These are phyloP conservation scores for Fusarium mexicanum DNA, from an alignment of 2,329 filamentous ascomycete genomes.

Conservation along the genomic window DNA sequence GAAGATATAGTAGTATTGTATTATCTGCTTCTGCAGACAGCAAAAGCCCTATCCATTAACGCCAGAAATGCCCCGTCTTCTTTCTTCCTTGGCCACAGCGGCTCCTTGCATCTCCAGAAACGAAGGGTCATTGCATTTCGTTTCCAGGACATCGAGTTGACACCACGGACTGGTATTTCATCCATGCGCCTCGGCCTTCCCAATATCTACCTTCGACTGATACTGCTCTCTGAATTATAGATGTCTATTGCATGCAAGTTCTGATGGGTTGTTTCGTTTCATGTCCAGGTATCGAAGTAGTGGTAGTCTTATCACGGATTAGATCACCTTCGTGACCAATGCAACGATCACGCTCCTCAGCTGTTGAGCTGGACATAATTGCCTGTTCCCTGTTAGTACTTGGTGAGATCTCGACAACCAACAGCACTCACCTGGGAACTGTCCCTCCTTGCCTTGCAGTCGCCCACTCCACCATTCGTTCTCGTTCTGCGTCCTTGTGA, in stretches of 20 bases:
- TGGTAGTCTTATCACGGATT: constrained; percentile 9
- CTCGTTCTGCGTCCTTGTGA: constrained; percentile 82
- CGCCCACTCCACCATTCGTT: constrained; percentile 98
- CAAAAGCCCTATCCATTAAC: constrained; percentile 33
- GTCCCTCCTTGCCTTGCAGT: constrained; percentile 81
- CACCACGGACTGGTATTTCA: constrained; percentile 1
- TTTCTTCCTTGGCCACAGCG: constrained; percentile 14
- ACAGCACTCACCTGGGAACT: constrained; percentile 84
- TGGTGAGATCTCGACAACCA: neutral
- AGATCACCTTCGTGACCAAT: neutral
- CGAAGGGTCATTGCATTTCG: neutral
- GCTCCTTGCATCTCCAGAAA: constrained; percentile 29
- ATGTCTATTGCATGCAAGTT: constrained; percentile 21
- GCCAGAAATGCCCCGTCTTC: constrained; percentile 35
- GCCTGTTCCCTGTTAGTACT: constrained; percentile 50
- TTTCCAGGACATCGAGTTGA: constrained; percentile 10
- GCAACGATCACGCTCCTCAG: constrained; percentile 17
- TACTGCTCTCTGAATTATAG: constrained; percentile 18
- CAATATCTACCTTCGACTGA: neutral
- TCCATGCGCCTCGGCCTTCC: constrained; percentile 4
- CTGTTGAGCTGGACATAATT: constrained; percentile 59
- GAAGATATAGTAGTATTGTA: constrained; percentile 21
- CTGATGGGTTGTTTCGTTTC: constrained; percentile 13
- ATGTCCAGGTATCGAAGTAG: constrained; percentile 21
- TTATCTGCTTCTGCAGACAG: constrained; percentile 29